Base-by-base conservation (phyloP, 805 yeast species). In the Metschnikowia koreensis region DNA sequence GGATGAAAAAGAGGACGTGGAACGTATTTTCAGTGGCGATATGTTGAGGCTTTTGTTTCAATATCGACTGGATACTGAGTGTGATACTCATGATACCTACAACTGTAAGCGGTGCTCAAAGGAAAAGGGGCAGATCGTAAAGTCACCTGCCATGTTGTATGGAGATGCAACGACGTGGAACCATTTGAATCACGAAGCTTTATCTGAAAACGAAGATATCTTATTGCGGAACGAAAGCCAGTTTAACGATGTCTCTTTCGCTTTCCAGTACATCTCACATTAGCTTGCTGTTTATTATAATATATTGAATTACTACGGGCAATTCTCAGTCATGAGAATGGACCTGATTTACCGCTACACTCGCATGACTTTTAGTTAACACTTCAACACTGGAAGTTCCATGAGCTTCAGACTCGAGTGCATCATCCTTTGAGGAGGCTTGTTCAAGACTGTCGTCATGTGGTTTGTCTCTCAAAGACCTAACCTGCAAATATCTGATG, bases 151-250 rank as follows among this genome's bases (percentile, higher is more conserved):
- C 0, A 92, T 94, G 97, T 71, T 94, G 34, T 94, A 94, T 65
- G 99, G 99, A 57, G 99, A 94, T 69, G 89, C 98, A 0, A 94
- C 97, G 0, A 85, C 97, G 0, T 93, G 99, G 99, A 93, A 94
- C 66, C 99, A 94, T 71, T 76, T 89, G 51, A 80, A 84, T 54
- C 88, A 80, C 53, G 79, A 74, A 3, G 82, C 80, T 1, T 73
- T 94, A 62, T 71, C 67, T 28, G 69, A 71, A 33, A 88, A 92
- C 17, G 88, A 90, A 60, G 99, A 94, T 64, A 79, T 81, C 54
- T 71, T 94, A 46, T 72, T 94, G 53, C 79, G 82, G 57, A 90
- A 87, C 61, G 99, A 94, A 66, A 71, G 77, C 16, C 77, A 80
- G 17, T 80, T 79, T 59, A 77, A 82, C 38, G 90, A 88, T 44